phyloP scores from a whole-genome alignment of 2,329 filamentous ascomycete species.

The Hypoxylon sp. region DNA sequence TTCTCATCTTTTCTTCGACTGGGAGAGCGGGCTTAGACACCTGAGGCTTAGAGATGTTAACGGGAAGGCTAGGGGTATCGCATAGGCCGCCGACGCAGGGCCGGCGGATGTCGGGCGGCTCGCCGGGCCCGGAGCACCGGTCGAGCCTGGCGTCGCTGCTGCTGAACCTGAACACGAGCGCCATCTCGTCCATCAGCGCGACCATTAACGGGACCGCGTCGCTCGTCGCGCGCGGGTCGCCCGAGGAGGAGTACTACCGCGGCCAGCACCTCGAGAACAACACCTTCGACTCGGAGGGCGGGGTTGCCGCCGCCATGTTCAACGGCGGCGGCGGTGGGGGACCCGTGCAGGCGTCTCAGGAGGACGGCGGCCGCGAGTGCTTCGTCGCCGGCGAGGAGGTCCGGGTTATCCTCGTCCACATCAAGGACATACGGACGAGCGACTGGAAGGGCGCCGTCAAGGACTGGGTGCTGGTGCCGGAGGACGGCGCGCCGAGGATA shows the following conservation, averaged over 20 bases:
- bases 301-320: slow-evolving; percentile 58
- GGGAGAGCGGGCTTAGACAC: not conserved
- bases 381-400: slow-evolving; percentile 87
- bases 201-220: slow-evolving; percentile 92
- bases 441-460: slow-evolving; percentile 96
- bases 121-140: slow-evolving; percentile 71
- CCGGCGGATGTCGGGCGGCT: slow-evolving; percentile 69
- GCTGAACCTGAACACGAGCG: slow-evolving; percentile 90
- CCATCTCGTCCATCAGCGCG: slow-evolving; percentile 87
- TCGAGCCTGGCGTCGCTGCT: slow-evolving; percentile 86
- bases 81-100: slow-evolving; percentile 84
- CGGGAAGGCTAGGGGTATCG: slow-evolving; percentile 74
- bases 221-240: slow-evolving; percentile 77
- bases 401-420: slow-evolving; percentile 85
- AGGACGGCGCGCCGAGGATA: slow-evolving; percentile 41
- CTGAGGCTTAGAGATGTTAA: too few species aligned
- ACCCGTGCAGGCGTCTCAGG: slow-evolving; percentile 50
- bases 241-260: slow-evolving; percentile 87
- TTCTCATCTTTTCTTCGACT: not conserved
- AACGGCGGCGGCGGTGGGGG: slow-evolving; percentile 43
- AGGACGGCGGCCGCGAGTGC: slow-evolving; percentile 68
- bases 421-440: slow-evolving; percentile 86
- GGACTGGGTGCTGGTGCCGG: slow-evolving; percentile 72
- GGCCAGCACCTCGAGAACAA: slow-evolving; percentile 91
- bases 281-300: slow-evolving; percentile 76